Base-by-base conservation (phyloP, 495 filamentous ascomycete genomes). In the Cetradonia linearis region DNA sequence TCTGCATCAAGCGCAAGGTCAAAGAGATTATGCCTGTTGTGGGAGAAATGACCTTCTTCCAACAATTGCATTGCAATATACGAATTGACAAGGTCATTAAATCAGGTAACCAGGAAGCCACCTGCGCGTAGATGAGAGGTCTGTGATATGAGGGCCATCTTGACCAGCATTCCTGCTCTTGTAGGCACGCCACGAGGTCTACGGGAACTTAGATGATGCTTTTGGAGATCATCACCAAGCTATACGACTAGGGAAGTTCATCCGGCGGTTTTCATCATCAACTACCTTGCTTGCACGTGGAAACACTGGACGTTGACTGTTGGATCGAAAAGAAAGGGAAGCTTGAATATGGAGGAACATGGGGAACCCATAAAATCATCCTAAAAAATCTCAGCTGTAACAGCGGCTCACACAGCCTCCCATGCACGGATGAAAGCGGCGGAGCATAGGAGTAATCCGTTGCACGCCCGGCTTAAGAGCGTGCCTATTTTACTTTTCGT, bases 71-170 rank as follows among this genome's bases (percentile, higher is more conserved):
- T 42, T 11, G 42, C 42, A 20, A 5, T 46, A 46, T 25, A 33
- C 8, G 47, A 44, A 25, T n/a, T 18, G 33, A 46, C 33, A 46
- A 40, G 54, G 25, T 28, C 1, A 27, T 37, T 9, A 13, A 6
- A 49, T 37, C 10, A 50, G 1, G 49, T 28, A 28, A 23, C 33
- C 34, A 37, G 1, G 57, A 38, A 33, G 30, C n/a, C 3, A 53
- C 28, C 23, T 52, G 58, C 58, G 58, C 47, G 14, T 59, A 27
- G 31, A 30, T 27, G n/a, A 42, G 18, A 49, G 11, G 48, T 38
- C 14, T 31, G 49, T 36, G n/a, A 46, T 46, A 23, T 46, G 42
- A 46, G n/a, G n/a, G 42, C 7, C 42, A 20, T 18, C 16, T 16
- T n/a, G 9, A 38, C 37, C 20, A 42, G 33, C 48, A 27, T 27